These are phyloP conservation scores for Bipolaris bicolor DNA, from an alignment of 2,329 filamentous ascomycete genomes.

Conservation along the genomic window DNA sequence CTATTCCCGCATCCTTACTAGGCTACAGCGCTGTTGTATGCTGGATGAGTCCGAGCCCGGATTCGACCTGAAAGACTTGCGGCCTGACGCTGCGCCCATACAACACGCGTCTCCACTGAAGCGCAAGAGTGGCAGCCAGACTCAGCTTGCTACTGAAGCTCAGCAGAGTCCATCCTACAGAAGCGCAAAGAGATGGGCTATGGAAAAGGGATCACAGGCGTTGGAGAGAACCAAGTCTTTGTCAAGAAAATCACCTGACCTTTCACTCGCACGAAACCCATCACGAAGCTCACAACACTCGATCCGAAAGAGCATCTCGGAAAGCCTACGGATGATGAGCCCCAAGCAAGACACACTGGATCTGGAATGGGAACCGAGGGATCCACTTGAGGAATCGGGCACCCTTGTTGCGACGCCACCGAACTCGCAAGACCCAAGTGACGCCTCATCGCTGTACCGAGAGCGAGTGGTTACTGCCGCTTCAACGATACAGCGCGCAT, in stretches of 20 bases:
- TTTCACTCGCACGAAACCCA: slow-evolving; percentile 35
- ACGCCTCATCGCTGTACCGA: slow-evolving; percentile 32
- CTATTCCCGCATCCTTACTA: slow-evolving; percentile 55
- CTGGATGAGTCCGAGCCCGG: slow-evolving; percentile 47
- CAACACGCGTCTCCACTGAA: slow-evolving; percentile 36
- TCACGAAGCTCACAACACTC: slow-evolving; percentile 43
- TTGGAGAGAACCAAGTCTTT: slow-evolving; percentile 44
- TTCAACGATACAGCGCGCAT: slow-evolving; percentile 45
- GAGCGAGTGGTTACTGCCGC: slow-evolving; percentile 40
- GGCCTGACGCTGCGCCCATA: slow-evolving; percentile 29
- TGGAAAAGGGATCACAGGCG: slow-evolving; percentile 45
- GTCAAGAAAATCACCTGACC: slow-evolving; percentile 40
- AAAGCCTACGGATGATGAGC: slow-evolving; percentile 36
- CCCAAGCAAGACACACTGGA: slow-evolving; percentile 37
- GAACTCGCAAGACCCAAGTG: slow-evolving; percentile 35
- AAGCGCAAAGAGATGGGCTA: slow-evolving; percentile 45
- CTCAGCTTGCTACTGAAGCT: slow-evolving; percentile 33
- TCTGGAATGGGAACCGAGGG: slow-evolving; percentile 39
- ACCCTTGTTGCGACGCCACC: slow-evolving; percentile 38
- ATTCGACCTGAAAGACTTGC: slow-evolving; percentile 37
- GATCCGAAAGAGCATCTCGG: slow-evolving; percentile 45
- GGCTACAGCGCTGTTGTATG: slow-evolving; percentile 49
- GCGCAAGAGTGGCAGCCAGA: slow-evolving; percentile 39
- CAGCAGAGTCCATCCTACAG: slow-evolving; percentile 42
- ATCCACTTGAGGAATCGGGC: slow-evolving; percentile 38